A percentile compares a stretch with the other conserved stretches of the same genome.
These are phyloP conservation scores for Discostella pseudostelligera DNA, from an alignment of 108 stramenopile genomes.

Conservation along the genomic window DNA sequence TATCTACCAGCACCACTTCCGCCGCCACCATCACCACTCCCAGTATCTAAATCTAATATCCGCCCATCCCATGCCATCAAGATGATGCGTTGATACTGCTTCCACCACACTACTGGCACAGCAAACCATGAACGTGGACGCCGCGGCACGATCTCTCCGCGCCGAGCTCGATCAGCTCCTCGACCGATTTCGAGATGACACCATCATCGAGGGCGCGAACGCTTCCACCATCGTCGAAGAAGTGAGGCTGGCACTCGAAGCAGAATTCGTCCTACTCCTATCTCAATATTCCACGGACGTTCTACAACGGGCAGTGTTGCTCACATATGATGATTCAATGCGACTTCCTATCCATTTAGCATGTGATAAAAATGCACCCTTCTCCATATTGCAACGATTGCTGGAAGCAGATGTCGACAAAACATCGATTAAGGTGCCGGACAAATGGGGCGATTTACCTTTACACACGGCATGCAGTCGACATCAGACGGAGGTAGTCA, in stretches of 20 bases:
- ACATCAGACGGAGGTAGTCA: slow-evolving; percentile 43
- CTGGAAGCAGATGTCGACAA: slow-evolving; percentile 52
- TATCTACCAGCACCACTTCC: too few species aligned
- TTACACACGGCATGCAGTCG: slow-evolving; percentile 39
- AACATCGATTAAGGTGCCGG: slow-evolving; percentile 39
- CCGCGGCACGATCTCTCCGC: slow-evolving; percentile 11
- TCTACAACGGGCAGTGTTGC: slow-evolving; percentile 47
- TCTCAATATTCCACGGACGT: slow-evolving; percentile 47
- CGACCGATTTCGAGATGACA: slow-evolving; percentile 31
- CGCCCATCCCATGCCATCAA: too few species aligned
- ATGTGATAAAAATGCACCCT: slow-evolving; percentile 66
- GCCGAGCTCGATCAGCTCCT: slow-evolving; percentile 32
- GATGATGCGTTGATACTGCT: too few species aligned
- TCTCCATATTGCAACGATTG: slow-evolving; percentile 53
- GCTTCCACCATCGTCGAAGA: slow-evolving; percentile 23
- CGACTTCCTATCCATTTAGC: slow-evolving; percentile 64
- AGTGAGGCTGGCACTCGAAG: slow-evolving; percentile 38
- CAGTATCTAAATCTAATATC: too few species aligned
- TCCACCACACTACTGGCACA: too few species aligned
- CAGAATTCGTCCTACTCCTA: slow-evolving; percentile 52
- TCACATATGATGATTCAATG: slow-evolving; percentile 38
- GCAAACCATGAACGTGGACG: not conserved
- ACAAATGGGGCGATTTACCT: slow-evolving; percentile 63
- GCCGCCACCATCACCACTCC: too few species aligned
- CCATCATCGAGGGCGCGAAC: slow-evolving; percentile 9